Conservation (phyloP, 2,329 filamentous ascomycete species). For the Rachicladosporium sp. region DNA sequence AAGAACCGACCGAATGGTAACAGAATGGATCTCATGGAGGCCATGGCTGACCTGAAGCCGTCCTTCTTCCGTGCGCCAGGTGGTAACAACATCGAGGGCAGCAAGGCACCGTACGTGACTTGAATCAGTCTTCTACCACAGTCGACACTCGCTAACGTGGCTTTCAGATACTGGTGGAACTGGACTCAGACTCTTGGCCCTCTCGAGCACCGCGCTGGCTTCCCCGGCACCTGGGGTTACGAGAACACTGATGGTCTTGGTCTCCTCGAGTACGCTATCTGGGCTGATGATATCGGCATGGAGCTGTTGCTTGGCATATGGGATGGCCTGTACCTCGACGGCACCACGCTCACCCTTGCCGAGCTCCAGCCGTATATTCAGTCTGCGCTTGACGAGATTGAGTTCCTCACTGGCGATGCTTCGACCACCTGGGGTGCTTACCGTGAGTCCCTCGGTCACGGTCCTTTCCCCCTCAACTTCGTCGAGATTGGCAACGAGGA, state of each 20-base stretch:
- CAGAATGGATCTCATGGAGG: too few species aligned
- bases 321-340: conserved; percentile 43
- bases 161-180: conserved; percentile 30
- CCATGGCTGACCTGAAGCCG: too few species aligned
- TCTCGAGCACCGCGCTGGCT: conserved; percentile 41
- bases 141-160: not conserved
- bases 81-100: conserved; percentile 42
- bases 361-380: conserved; percentile 40
- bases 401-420: conserved; percentile 46
- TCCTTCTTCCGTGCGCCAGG: conserved; percentile 51
- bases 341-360: conserved; percentile 34
- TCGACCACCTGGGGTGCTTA: conserved; percentile 44
- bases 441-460: conserved; percentile 46
- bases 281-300: conserved; percentile 43
- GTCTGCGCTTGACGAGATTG: conserved; percentile 49
- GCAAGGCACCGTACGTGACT: conserved; percentile 18
- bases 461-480: conserved; percentile 48
- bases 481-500: conserved; percentile 61
- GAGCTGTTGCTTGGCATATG: conserved; percentile 46
- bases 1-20: too few species aligned
- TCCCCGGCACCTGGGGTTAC: conserved; percentile 45
- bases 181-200: conserved; percentile 42
- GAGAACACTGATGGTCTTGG: conserved; percentile 51
- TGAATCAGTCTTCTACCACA: not conserved
- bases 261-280: conserved; percentile 50